Evolutionary conservation across 2,329 filamentous ascomycete species (phyloP).

Genomic region (Gaeumannomyces sp.): DNA sequence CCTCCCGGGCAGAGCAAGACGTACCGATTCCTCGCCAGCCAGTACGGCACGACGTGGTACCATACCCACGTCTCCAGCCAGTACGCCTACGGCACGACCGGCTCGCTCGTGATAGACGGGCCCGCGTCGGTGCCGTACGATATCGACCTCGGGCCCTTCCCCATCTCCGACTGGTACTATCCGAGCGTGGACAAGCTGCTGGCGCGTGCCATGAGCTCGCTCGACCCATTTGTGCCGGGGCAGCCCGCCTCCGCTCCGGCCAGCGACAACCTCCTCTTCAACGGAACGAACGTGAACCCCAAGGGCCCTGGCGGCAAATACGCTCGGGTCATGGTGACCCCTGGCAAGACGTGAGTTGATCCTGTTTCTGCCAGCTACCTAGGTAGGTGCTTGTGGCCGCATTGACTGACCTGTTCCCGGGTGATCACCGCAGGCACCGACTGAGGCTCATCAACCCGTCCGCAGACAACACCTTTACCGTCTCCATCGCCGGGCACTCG

Average conservation of each 20-base stretch:
- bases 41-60: slow-evolving; percentile 35
- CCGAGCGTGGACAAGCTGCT: slow-evolving; percentile 19
- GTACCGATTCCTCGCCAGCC: slow-evolving; percentile 29
- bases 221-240: slow-evolving; percentile 19
- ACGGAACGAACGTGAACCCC: slow-evolving; percentile 34
- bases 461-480: slow-evolving; percentile 41
- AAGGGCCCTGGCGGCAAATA: slow-evolving; percentile 24
- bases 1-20: slow-evolving; percentile 26
- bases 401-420: too few relatives aligned
- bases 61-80: slow-evolving; percentile 42
- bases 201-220: slow-evolving; percentile 20
- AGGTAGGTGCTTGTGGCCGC: too few relatives aligned
- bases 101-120: slow-evolving; percentile 43
- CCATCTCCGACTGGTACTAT: slow-evolving; percentile 49
- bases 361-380: too few relatives aligned
- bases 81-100: slow-evolving; percentile 43
- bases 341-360: slow-evolving; percentile 32
- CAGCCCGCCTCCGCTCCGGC: slow-evolving; percentile 18
- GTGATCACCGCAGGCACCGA: slow-evolving; percentile 28
- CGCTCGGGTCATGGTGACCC: slow-evolving; percentile 28
- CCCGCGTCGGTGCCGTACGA: slow-evolving; percentile 34
- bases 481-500: slow-evolving; percentile 43
- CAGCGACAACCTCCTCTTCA: slow-evolving; percentile 38
- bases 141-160: slow-evolving; percentile 43
- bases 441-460: slow-evolving; percentile 46